Base-by-base conservation (phyloP, 2,329 filamentous ascomycete species). In the Pezicula neosporulosa region DNA sequence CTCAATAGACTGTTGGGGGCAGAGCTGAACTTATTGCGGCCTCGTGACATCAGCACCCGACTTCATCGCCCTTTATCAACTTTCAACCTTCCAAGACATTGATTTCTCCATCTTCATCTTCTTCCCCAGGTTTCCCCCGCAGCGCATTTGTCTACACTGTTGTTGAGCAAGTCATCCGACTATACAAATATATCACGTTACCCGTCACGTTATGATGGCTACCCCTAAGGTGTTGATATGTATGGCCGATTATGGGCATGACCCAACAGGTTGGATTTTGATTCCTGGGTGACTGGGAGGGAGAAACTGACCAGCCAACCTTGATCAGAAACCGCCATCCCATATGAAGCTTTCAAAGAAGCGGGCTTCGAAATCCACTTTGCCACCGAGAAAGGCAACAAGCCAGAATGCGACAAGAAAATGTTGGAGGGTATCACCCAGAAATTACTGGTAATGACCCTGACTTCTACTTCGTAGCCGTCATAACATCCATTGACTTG, bases 191-290 rank as follows among this genome's bases (percentile, higher is more conserved):
- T 42, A 16, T 21, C 18, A 6, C 9, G 18, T 24, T 42, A 6
- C 39, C 12, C 18, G 18, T 10, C 24, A 21, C 39, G 24, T 42
- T 42, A 27, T 19, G 16, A 60, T 63, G 56, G 43, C 49, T 50
- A 51, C 54, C 2, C 56, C 64, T 3, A 76, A 73, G 55, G 71
- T 71, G 21, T 59, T 77, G 37, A 72, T 80, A 41, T 57, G 77
- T 48, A 79, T 80, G 76, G 71, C 77, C 39, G 77, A 81, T 58
- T 79, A 80, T 54, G 77, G 77, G 41, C 75, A 80, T 57, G 77
- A 81, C 56, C 78, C 77, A 2, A 80, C 77, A 42, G 76, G 77
- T 79, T 56, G 37, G 56, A 24, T 24, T 7, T 12, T 10, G 15
- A 36, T 19, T 19, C 5, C 27, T 30, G 28, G 4, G 5, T 15